phyloP scores from a whole-genome alignment of 768 basidiomycete species.

The Candolleomyces efflorescens region DNA sequence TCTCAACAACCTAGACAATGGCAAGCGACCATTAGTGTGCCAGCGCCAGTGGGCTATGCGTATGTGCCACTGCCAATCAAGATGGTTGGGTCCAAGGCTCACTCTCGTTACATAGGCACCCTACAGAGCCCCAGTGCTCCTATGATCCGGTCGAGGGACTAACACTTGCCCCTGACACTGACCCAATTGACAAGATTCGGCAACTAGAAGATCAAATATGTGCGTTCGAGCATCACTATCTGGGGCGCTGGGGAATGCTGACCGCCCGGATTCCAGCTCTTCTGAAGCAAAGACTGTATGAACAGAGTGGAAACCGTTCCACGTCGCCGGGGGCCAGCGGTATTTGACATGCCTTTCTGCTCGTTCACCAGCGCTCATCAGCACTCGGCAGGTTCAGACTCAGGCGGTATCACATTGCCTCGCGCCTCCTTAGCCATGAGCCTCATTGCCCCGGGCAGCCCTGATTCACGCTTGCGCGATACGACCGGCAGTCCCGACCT shows the following conservation, averaged over 20 bases:
- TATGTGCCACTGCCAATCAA: slow-evolving; percentile 24
- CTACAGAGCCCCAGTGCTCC: slow-evolving; percentile 78
- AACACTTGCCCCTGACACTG: slow-evolving; percentile 68
- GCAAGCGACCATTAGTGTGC: slow-evolving; percentile 78
- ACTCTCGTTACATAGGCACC: slow-evolving; percentile 49
- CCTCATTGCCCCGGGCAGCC: slow-evolving; percentile 32
- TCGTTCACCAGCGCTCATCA: slow-evolving; percentile 15
- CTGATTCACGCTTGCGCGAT: slow-evolving; percentile 36
- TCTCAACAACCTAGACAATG: slow-evolving; percentile 51
- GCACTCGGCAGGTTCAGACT: slow-evolving; percentile 21
- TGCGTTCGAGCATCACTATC: slow-evolving; percentile 21
- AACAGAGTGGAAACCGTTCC: slow-evolving; percentile 35
- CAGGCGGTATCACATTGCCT: slow-evolving; percentile 38
- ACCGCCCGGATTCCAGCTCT: slow-evolving; percentile 31
- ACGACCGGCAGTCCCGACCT: slow-evolving; percentile 51
- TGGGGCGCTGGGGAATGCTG: background rate
- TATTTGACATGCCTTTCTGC: slow-evolving; percentile 14
- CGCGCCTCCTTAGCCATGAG: slow-evolving; percentile 41
- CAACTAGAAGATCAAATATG: slow-evolving; percentile 76
- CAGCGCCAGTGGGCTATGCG: slow-evolving; percentile 83
- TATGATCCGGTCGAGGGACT: slow-evolving; percentile 87
- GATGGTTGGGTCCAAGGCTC: slow-evolving; percentile 5
- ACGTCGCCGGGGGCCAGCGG: slow-evolving; percentile 29
- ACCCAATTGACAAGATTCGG: slow-evolving; percentile 76
- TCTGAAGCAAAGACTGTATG: slow-evolving; percentile 57